Base-by-base conservation (phyloP, 2,329 filamentous ascomycete genomes). In the Trichoderma endophyticum region DNA sequence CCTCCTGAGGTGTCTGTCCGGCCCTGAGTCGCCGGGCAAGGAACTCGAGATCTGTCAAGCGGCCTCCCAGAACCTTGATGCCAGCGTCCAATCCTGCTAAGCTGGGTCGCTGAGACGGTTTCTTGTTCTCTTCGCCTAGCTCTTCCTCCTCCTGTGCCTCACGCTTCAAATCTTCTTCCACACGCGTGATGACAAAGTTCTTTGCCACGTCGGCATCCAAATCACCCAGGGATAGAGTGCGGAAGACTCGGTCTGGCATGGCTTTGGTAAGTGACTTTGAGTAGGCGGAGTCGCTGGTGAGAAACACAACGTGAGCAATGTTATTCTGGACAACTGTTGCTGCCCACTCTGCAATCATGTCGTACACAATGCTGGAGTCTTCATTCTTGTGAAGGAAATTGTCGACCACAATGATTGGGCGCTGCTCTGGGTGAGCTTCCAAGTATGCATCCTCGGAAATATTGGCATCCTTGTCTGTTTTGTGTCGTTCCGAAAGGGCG, bases 21-120 rank as follows among this genome's bases (percentile, higher is more conserved):
- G 92, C 90, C 82, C 94, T 93, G 76, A 99, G 92, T 21, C 96
- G 89, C 43, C 95, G 90, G n/a, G 95, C 92, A 57, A 99, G 89
- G 78, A 96, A 97, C 79, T 98, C 95, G 24, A 99, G 90, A 78
- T 99, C 96, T 0, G 94, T 97, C n/a, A 99, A 87, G 4, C 96
- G 93, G 2, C 96, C 96, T 26, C 96, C 96, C 1, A 99, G 87
- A 0, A 91, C 88, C 32, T 90, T 88, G 75, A 98, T 97, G 76
- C 93, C 95, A 32, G 87, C 87, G 77, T 98, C 94, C 2, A 99
- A 87, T 74, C 95, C 93, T 1, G 82, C 80, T 7, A 96, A 84
- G 74, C 94, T 80, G 3, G 80, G 79, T 2, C 79, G 77, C 18
- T 72, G 70, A 62, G 74, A 57, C 62, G 68, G 65, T 39, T 78